Base-by-base conservation (phyloP, 176 grass and related monocot species). In the Luzula sylvatica region DNA sequence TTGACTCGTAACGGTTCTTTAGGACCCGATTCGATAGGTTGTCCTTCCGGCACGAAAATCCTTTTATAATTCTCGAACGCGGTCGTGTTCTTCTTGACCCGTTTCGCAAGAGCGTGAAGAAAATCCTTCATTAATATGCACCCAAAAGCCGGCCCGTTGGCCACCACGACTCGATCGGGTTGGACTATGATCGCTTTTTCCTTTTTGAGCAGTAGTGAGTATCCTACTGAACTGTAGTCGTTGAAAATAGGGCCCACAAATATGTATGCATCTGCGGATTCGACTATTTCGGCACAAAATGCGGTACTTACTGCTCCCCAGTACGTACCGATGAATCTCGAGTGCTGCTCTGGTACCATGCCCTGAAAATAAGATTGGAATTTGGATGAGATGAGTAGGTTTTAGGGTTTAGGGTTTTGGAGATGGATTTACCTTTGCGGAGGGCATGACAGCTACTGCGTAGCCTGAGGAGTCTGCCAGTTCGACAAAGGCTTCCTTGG, bases 191-290 rank as follows among this genome's bases (percentile, higher is more conserved):
- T 62, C 1, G 77, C 70, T 81, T 94, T 94, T 42, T 76, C 87
- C 59, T 66, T 86, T 20, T 53, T 82, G 4, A 93, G 60, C 3
- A 86, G 69, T 5, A 52, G 46, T 0, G 87, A 86, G 73, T 93
- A 93, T 7, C 87, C 87, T 8, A 86, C 81, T 0, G 87, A 86
- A 69, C 73, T 93, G 77, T 78, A 94, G 70, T 94, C 82, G 26
- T 94, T 87, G 74, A 94, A 87, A 56, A 94, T 71, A 3, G 87
- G 87, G 5, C 82, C 87, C 1, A 69, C 71, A 26, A 87, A 82
- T 11, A 94, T 23, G 67, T 87, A 87, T 1, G 82, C 82, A 56
- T 94, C 87, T 0, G 82, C 87, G 6, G 87, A 94, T 69, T 94
- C 87, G 0, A 94, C 78, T 43, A 94, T 94, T 72, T 94, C 87